Conservation (phyloP, 352 stramenopile species). For the Phytopythium montanum region DNA sequence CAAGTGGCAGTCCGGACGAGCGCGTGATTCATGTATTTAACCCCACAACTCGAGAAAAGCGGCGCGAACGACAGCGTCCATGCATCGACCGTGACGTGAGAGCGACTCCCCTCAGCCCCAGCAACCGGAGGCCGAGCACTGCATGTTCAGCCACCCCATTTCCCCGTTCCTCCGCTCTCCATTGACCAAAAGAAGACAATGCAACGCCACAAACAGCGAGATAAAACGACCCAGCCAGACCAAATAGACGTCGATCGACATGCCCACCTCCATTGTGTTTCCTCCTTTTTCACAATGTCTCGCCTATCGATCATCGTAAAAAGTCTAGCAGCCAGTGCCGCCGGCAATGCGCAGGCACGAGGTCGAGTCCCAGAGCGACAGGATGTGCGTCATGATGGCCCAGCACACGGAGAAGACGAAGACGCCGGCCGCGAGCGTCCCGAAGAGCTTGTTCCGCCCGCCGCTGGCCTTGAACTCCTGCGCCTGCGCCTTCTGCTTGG, state of each 20-base stretch:
- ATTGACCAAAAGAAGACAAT: not conserved
- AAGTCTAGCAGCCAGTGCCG: slow-evolving; percentile 18
- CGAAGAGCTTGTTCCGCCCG: slow-evolving; percentile 20
- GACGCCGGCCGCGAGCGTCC: slow-evolving; percentile 12
- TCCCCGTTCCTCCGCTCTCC: slow-evolving; percentile 1
- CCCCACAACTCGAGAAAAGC: not conserved
- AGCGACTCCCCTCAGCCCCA: not conserved
- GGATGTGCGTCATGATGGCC: slow-evolving; percentile 37
- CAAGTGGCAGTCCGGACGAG: slow-evolving; percentile 7
- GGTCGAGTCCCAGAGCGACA: slow-evolving; percentile 36
- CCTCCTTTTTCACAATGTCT: not conserved
- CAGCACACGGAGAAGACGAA: slow-evolving; percentile 30
- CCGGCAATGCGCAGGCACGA: slow-evolving; percentile 33
- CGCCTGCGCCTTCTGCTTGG: slow-evolving; percentile 34
- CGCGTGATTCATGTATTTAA: slow-evolving; percentile 4
- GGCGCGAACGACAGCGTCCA: slow-evolving; percentile 5
- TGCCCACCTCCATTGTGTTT: slow-evolving; percentile 1
- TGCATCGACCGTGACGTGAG: not conserved
- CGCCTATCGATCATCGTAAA: no score
- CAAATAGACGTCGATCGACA: not conserved
- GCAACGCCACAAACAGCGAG: not conserved
- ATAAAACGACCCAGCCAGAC: not conserved
- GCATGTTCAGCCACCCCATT: not conserved
- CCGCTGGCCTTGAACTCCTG: slow-evolving; percentile 30
- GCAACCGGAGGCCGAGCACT: not conserved